Percentiles rank a stretch among this genome's conserved stretches.
Evolutionary conservation across 2,329 filamentous ascomycete genomes (phyloP).

Genomic region (Botrytis byssoidea): DNA sequence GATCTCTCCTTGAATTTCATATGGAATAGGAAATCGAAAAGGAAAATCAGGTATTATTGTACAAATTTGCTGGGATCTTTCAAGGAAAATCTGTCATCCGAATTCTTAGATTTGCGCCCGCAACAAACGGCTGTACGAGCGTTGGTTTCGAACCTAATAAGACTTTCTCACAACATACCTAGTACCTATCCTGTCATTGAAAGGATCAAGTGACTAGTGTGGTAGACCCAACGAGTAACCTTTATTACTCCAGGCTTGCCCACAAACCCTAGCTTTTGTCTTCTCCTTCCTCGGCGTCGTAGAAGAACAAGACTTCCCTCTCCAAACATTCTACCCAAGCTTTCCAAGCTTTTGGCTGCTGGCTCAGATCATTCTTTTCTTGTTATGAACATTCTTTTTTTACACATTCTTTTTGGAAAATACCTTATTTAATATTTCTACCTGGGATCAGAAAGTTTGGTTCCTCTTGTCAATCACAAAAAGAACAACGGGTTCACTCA

Average conservation of each 20-base stretch:
- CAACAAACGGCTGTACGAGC: constrained; percentile 32
- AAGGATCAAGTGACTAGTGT: not conserved
- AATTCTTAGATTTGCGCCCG: constrained; percentile 21
- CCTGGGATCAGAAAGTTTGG: not conserved
- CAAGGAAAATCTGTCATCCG: constrained; percentile 34
- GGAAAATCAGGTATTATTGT: not conserved
- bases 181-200: constrained; percentile 9
- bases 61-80: constrained; percentile 23
- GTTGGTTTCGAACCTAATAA: constrained; percentile 21
- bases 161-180: not conserved
- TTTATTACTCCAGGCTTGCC: constrained; percentile 36
- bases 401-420: constrained; percentile 25
- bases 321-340: constrained; percentile 40
- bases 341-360: constrained; percentile 44
- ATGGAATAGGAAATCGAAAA: not conserved
- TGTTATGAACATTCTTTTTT: constrained; percentile 36
- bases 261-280: constrained; percentile 37
- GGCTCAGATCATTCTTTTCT: constrained; percentile 58
- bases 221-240: not conserved
- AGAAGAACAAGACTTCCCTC: constrained; percentile 45
- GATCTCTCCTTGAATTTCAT: not conserved
- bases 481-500: not conserved
- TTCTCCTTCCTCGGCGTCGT: constrained; percentile 43
- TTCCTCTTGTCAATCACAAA: not conserved
- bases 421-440: constrained; percentile 35